These are phyloP conservation scores for Rhodotorula mucilaginosa DNA, from an alignment of 1,284 basidiomycete species.

Conservation along the genomic window DNA sequence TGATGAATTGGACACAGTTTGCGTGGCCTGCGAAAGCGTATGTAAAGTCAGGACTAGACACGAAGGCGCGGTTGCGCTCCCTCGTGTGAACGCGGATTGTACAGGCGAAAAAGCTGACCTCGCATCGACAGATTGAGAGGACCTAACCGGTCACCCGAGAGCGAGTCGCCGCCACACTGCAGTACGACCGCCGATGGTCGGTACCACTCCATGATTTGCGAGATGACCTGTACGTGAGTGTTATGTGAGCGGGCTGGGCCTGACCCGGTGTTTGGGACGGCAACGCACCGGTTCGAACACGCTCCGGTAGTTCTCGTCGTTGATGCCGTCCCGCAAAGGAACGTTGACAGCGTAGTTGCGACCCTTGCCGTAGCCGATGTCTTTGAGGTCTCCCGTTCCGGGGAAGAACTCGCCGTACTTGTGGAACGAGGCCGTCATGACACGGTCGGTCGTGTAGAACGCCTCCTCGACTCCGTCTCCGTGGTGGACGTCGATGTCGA, in stretches of 20 bases:
- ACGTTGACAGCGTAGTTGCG: constrained; percentile 94
- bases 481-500: constrained; percentile 98
- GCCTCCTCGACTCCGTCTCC: constrained; percentile 99
- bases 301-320: constrained; percentile 90
- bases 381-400: constrained; percentile 94
- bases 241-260: neutral
- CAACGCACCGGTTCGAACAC: constrained; percentile 86
- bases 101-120: constrained; percentile 54
- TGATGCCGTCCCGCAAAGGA: constrained; percentile 91
- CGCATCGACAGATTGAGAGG: constrained; percentile 96
- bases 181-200: constrained; percentile 93
- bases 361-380: constrained; percentile 87
- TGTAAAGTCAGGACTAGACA: neutral
- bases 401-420: constrained; percentile 99
- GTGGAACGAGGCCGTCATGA: constrained; percentile 98
- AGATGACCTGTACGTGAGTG: constrained; percentile 69
- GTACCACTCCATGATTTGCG: constrained; percentile 91
- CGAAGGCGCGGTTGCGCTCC: neutral
- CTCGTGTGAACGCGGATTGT: accelerated
- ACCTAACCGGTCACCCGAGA: constrained; percentile 94
- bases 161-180: constrained; percentile 97
- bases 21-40: constrained; percentile 65
- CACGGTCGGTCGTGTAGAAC: constrained; percentile 97
- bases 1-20: constrained; percentile 95
- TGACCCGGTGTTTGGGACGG: neutral